Conservation (phyloP, 192 early-diverging fungal genomes). For the Phycomyces blakesleeanus region DNA sequence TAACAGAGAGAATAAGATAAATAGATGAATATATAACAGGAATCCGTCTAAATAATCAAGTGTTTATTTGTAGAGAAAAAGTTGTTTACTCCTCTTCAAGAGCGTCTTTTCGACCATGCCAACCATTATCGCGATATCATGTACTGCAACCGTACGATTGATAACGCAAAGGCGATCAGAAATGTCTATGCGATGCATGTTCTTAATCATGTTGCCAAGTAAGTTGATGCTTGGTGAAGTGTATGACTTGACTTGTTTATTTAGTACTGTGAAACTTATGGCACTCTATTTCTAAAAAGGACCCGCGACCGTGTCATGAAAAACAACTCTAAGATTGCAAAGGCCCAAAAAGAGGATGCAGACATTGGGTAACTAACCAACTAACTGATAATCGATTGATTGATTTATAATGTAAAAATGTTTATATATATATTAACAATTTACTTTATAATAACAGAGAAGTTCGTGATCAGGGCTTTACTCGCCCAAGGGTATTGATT, state of each 20-base stretch:
- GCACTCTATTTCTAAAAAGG: slow-evolving; percentile 34
- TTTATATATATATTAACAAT: no score
- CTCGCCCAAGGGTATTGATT: slow-evolving; percentile 88
- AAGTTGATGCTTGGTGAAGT: slow-evolving; percentile 8
- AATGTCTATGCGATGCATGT: slow-evolving; percentile 76
- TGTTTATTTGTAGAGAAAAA: background rate
- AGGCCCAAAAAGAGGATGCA: slow-evolving; percentile 50
- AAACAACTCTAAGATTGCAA: slow-evolving; percentile 72
- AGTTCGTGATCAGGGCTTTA: slow-evolving; percentile 93
- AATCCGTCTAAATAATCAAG: background rate
- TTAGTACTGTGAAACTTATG: no score
- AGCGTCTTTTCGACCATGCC: slow-evolving; percentile 55
- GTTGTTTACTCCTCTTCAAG: slow-evolving; percentile 55
- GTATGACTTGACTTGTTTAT: background rate
- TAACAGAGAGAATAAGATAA: background rate
- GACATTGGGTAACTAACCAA: slow-evolving; percentile 43
- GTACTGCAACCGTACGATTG: slow-evolving; percentile 55
- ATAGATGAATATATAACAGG: no score
- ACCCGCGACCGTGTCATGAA: slow-evolving; percentile 71
- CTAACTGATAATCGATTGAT: no score
- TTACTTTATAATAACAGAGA: slow-evolving; percentile 47
- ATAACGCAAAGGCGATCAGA: slow-evolving; percentile 68
- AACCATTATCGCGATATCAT: slow-evolving; percentile 77
- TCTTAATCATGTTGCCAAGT: slow-evolving; percentile 89
- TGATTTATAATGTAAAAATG: no score